Evolutionary conservation across 2,329 filamentous ascomycete species (phyloP).

Genomic region (Penicillium sp.): DNA sequence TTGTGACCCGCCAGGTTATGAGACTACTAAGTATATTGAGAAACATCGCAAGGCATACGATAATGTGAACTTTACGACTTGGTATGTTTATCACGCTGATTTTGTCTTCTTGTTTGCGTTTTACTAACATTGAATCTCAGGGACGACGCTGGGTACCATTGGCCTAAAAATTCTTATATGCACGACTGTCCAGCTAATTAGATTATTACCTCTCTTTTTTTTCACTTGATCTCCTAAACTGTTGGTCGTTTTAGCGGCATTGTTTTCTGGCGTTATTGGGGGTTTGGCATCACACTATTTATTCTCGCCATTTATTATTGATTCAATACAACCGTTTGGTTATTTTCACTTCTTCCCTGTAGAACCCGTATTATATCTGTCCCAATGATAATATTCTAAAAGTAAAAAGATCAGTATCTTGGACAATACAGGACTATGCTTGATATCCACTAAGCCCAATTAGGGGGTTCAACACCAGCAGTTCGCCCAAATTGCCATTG

Average conservation of each 20-base stretch:
- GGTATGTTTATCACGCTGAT: conserved; percentile 43
- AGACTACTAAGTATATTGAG: conserved; percentile 66
- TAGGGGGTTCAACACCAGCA: background rate
- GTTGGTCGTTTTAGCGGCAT: conserved; percentile 29
- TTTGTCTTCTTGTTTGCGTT: background rate
- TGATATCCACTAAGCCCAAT: background rate
- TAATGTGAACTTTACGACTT: conserved; percentile 63
- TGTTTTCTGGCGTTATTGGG: conserved; percentile 26
- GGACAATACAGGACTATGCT: background rate
- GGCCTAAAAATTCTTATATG: conserved; percentile 63
- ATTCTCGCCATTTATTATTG: conserved; percentile 3
- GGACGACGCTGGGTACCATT: conserved; percentile 52
- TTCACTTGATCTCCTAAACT: conserved; percentile 1
- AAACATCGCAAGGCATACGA: conserved; percentile 60
- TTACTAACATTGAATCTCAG: conserved; percentile 23
- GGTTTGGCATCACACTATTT: conserved; percentile 14
- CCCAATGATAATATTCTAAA: too few relatives aligned
- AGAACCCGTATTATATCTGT: too few relatives aligned
- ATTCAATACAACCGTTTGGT: background rate
- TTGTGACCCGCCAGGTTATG: conserved; percentile 66
- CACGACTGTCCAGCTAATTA: conserved; percentile 49
- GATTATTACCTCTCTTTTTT: background rate
- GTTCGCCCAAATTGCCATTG: background rate
- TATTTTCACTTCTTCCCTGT: background rate
- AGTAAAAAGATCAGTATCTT: too few relatives aligned